These are phyloP conservation scores for Ogataea philodendri DNA, from an alignment of 805 yeast species.

Conservation along the genomic window DNA sequence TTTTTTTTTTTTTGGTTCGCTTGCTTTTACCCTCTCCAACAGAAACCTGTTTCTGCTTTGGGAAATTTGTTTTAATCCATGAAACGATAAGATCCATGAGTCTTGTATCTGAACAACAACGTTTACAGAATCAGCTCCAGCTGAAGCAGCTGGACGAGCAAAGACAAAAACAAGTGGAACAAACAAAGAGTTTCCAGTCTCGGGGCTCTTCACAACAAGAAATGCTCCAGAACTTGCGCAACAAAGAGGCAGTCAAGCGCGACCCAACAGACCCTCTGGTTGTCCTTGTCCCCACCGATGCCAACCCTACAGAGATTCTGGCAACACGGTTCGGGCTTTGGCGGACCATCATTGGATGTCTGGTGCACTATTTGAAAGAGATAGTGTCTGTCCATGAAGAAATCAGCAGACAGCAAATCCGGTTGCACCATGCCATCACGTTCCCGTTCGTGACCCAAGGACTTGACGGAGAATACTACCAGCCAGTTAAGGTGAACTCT, in stretches of 20 bases:
- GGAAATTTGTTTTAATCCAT: slow-evolving; percentile 8
- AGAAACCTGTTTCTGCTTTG: slow-evolving; percentile 9
- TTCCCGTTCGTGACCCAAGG: slow-evolving; percentile 49
- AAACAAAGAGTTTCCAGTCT: slow-evolving; percentile 42
- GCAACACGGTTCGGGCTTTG: slow-evolving; percentile 84
- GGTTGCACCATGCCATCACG: slow-evolving; percentile 75
- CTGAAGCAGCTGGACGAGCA: slow-evolving; percentile 44
- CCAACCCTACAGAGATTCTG: slow-evolving; percentile 83
- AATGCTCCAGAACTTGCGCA: slow-evolving; percentile 23
- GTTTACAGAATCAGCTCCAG: slow-evolving; percentile 45
- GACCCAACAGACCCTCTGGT: slow-evolving; percentile 51
- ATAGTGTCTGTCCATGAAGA: slow-evolving; percentile 86
- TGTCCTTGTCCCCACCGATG: slow-evolving; percentile 52
- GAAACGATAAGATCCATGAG: slow-evolving; percentile 26
- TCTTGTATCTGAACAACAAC: slow-evolving; percentile 43
- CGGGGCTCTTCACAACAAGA: slow-evolving; percentile 30
- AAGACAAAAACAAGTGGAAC: slow-evolving; percentile 42
- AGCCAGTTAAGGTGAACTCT: slow-evolving; percentile 33
- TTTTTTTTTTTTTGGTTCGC: too few relatives aligned
- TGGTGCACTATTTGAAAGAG: slow-evolving; percentile 73
- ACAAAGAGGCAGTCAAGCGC: slow-evolving; percentile 23
- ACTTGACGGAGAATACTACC: slow-evolving; percentile 38
- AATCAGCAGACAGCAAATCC: slow-evolving; percentile 73
- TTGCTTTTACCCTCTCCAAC: slow-evolving; percentile 12
- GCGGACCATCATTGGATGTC: slow-evolving; percentile 74